Evolutionary conservation across 2,329 filamentous ascomycete species (phyloP).

Genomic region (Byssochlamys sp.): DNA sequence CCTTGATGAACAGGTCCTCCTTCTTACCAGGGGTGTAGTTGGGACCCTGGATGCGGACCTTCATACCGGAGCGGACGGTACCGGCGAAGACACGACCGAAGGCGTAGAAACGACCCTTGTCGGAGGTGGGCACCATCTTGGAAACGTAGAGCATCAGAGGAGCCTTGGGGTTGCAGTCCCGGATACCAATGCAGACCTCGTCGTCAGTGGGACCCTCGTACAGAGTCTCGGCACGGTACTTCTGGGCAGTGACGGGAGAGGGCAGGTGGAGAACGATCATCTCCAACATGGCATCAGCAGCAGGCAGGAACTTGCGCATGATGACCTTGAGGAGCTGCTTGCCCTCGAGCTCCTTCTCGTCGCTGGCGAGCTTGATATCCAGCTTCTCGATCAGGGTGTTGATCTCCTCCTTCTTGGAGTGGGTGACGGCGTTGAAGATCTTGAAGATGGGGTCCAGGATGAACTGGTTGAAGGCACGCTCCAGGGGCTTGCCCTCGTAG

Average conservation of each 20-base stretch:
- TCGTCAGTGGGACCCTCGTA: slow-evolving; percentile 97
- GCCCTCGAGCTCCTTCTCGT: slow-evolving; percentile 90
- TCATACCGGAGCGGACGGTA: slow-evolving; percentile 93
- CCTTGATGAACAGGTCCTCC: slow-evolving; percentile 98
- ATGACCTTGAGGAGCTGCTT: slow-evolving; percentile 96
- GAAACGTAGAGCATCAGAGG: slow-evolving; percentile 99
- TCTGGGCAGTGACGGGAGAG: slow-evolving; percentile 89
- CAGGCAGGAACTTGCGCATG: slow-evolving; percentile 98
- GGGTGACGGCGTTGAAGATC: slow-evolving; percentile 93
- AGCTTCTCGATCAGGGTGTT: slow-evolving; percentile 79
- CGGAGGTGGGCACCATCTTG: slow-evolving; percentile 99
- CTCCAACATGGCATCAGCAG: slow-evolving; percentile 94
- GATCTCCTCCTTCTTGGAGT: slow-evolving; percentile 96
- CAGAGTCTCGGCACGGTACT: slow-evolving; percentile 94
- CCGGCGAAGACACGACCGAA: slow-evolving; percentile 99
- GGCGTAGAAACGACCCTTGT: slow-evolving; percentile 99
- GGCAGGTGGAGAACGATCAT: slow-evolving; percentile 99
- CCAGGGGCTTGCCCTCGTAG: slow-evolving; percentile 76
- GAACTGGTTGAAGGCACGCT: slow-evolving; percentile 99
- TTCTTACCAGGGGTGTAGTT: slow-evolving; percentile 98
- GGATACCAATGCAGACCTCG: slow-evolving; percentile 87
- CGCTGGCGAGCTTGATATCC: slow-evolving; percentile 74
- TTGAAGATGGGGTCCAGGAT: slow-evolving; percentile 99
- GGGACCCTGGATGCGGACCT: slow-evolving; percentile 99
- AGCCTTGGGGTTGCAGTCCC: slow-evolving; percentile 94